Base-by-base conservation (phyloP, 2,329 filamentous ascomycete genomes). In the Magnaporthiopsis rhizophila region DNA sequence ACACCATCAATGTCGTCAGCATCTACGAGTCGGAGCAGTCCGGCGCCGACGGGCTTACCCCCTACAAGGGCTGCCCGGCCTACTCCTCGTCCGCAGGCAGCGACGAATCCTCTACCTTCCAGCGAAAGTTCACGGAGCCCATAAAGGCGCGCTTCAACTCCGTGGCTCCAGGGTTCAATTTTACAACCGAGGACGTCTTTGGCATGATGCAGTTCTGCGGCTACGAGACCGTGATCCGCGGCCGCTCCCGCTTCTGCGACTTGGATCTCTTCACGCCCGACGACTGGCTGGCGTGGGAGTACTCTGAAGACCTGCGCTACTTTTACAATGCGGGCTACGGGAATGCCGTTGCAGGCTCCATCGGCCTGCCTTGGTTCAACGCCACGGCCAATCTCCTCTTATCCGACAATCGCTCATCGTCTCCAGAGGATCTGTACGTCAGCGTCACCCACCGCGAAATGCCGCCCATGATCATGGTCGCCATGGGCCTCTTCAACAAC, bases 401-500 rank as follows among this genome's bases (percentile, higher is more conserved):
- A 63, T 12, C 34, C 26, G 45, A 56, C 28, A 45, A 30, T 9
- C 24, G 1, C 24, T 21, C 28, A 1, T 72, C 69, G 32, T 67
- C 74, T 1, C 68, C 50, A 7, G 61, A 45, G 18, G 85, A 89
- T 64, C 77, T 90, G 9, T 88, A 86, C 70, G 79, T 89, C 57
- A 86, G 84, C 63, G 90, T 90, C 75, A 89, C 87, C 0, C 87
- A 90, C 71, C 83, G 87, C 26, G 87, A 90, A 72, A 76, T 90
- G 2, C 87, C 87, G 1, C 87, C 88, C 1, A 86, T 85, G 65
- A 85, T 89, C 1, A 75, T 86, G 1, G 87, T 89, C 1, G 86
- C 87, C 0, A 80, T 90, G 74, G 87, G 87, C 0, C 77, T 90
- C 5, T 90, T 89, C 79, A 89, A 89, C 77, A 89, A 89, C 74